A percentile compares a stretch with the other conserved stretches of the same genome.
phyloP scores from a whole-genome alignment of 208 protist genomes.

The Wallacemonas sp. region DNA sequence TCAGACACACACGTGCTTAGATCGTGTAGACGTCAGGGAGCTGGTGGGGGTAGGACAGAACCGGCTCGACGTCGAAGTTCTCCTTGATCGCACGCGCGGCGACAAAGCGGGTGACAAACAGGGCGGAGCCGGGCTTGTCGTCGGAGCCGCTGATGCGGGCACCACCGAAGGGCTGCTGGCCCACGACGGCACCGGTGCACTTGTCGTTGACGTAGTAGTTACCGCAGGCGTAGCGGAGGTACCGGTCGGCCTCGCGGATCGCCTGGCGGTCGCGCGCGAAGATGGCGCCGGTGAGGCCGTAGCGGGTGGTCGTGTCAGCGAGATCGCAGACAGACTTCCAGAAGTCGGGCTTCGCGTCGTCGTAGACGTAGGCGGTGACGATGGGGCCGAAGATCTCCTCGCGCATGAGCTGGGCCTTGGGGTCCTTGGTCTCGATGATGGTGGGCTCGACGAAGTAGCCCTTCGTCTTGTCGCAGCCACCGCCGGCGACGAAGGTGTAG shows the following conservation, averaged over 20 bases:
- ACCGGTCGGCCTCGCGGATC: slow-evolving; percentile 58
- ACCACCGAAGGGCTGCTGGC: slow-evolving; percentile 98
- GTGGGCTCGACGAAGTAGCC: slow-evolving; percentile 97
- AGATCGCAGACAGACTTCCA: slow-evolving; percentile 88
- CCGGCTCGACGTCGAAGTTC: slow-evolving; percentile 85
- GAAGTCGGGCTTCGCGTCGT: slow-evolving; percentile 84
- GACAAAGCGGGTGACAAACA: slow-evolving; percentile 92
- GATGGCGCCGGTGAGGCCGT: slow-evolving; percentile 94
- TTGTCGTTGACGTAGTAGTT: slow-evolving; percentile 99
- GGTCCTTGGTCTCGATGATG: slow-evolving; percentile 92
- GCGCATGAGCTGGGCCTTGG: slow-evolving; percentile 83
- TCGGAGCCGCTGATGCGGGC: slow-evolving; percentile 93
- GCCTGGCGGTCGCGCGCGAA: slow-evolving; percentile 86
- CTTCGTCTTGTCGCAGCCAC: slow-evolving; percentile 63
- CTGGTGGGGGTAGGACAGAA: slow-evolving; percentile 93
- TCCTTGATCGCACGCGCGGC: slow-evolving; percentile 96
- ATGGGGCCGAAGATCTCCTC: slow-evolving; percentile 99
- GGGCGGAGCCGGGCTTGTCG: slow-evolving; percentile 95
- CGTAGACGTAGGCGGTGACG: slow-evolving; percentile 95
- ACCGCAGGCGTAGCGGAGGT: slow-evolving; percentile 88
- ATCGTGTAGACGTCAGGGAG: slow-evolving; percentile 75
- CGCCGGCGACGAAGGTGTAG: slow-evolving; percentile 79
- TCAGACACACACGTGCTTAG: slow-evolving; percentile 17
- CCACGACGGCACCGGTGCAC: slow-evolving; percentile 97
- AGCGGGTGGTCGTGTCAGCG: slow-evolving; percentile 88